phyloP scores from a whole-genome alignment of 2,329 filamentous ascomycete genomes.

The Chaetomiaceae sp. region DNA sequence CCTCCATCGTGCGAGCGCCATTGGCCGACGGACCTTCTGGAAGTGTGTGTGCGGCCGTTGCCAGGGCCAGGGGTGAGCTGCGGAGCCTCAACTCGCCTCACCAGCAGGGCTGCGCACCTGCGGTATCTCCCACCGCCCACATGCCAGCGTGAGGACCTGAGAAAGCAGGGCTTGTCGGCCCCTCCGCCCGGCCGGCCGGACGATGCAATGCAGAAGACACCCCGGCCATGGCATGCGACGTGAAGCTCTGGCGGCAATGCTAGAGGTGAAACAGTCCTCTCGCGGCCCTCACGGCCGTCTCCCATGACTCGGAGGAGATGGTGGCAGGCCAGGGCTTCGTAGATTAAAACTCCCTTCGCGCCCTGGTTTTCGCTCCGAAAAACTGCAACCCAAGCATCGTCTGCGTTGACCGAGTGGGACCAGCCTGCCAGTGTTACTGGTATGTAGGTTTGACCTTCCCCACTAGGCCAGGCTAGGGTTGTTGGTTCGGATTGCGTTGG shows the following conservation, averaged over 20 bases:
- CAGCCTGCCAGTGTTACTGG: too few relatives aligned
- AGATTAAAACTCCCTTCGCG: constrained; percentile 12
- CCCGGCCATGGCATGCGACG: too few relatives aligned
- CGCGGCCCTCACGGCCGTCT: too few relatives aligned
- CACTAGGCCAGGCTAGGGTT: not conserved
- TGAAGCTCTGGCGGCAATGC: too few relatives aligned
- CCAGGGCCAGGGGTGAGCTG: constrained; percentile 7
- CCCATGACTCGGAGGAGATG: constrained; percentile 15
- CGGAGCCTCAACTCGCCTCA: constrained; percentile 16
- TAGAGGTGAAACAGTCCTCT: too few relatives aligned
- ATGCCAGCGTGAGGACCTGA: too few relatives aligned
- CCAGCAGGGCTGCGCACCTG: constrained; percentile 2
- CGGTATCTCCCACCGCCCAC: too few relatives aligned
- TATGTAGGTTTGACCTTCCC: constrained; percentile 10
- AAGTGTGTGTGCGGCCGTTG: not conserved
- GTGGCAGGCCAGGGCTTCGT: not conserved
- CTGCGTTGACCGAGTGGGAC: constrained; percentile 7
- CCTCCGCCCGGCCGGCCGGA: constrained; percentile 4
- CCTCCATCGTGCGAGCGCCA: not conserved
- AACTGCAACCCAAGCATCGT: constrained; percentile 10
- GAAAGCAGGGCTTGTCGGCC: constrained; percentile 10
- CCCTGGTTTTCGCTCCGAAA: constrained; percentile 8
- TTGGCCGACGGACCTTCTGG: not conserved
- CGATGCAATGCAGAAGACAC: too few relatives aligned
- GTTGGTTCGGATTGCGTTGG: too few relatives aligned